Evolutionary conservation across 2,329 filamentous ascomycete species (phyloP).

Genomic region (Xylaria multiplex): DNA sequence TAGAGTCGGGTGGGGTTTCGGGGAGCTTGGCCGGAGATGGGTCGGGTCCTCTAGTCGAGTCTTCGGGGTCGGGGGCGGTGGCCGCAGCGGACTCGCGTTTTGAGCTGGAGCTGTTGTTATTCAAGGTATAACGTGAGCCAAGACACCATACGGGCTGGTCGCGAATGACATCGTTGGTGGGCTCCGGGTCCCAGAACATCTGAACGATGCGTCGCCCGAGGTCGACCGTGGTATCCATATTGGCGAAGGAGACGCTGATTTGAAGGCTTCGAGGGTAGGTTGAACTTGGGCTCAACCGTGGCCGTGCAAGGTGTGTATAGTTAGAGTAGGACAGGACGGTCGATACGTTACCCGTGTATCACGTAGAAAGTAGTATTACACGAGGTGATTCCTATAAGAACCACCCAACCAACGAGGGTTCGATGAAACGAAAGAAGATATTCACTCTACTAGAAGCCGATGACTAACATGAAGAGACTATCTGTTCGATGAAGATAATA

Average conservation of each 20-base stretch:
- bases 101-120: conserved; percentile 40
- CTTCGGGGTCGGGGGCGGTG: conserved; percentile 25
- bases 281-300: neutral
- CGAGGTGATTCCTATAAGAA: neutral
- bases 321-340: conserved; percentile 7
- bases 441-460: neutral
- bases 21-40: conserved; percentile 47
- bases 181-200: conserved; percentile 92
- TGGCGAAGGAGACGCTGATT: conserved; percentile 9
- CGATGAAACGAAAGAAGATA: neutral
- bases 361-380: conserved; percentile 12
- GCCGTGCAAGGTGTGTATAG: conserved; percentile 8
- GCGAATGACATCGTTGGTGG: conserved; percentile 76
- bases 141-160: conserved; percentile 87
- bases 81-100: conserved; percentile 21
- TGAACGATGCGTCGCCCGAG: conserved; percentile 84
- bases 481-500: neutral
- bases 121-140: conserved; percentile 62
- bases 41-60: conserved; percentile 22
- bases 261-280: neutral
- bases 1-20: conserved; percentile 61
- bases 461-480: conserved; percentile 12
- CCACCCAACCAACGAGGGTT: neutral
- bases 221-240: conserved; percentile 67
- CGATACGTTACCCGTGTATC: conserved; percentile 1